Base-by-base conservation (phyloP, 2,329 filamentous ascomycete genomes). In the Parafenestella ontariensis region DNA sequence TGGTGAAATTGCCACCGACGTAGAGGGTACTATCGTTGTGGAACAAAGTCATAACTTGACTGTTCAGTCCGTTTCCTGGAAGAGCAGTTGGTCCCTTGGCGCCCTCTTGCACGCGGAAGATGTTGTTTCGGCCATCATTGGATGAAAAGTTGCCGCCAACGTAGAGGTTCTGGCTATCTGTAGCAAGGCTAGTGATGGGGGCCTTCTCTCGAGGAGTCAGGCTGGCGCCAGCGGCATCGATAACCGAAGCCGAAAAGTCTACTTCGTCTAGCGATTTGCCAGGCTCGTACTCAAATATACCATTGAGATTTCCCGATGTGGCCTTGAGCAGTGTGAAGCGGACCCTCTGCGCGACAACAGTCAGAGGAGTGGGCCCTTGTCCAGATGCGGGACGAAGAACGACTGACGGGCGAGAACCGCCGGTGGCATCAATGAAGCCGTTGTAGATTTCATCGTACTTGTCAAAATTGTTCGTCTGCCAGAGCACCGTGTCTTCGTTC, bases 361-460 rank as follows among this genome's bases (percentile, higher is more conserved):
- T 90, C 71, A 95, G 80, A 1, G 66, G 58, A 8, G 58, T 50
- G 87, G 64, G 65, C 9, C 61, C 71, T 74, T 92, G 89, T 34
- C 85, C 87, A 28, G 83, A 73, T 20, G 86, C 79, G 4, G 94
- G 90, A 0, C 86, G 83, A 40, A 99, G 79, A 0, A 90, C 96
- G 47, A 99, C 87, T 4, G 85, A 86, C 13, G 94, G 92, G 37
- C 87, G 87, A 81, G 97, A 97, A 18, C 83, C 84, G 58, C 85
- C 88, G 48, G 85, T 87, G 49, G 88, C 87, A 70, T 98, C 92
- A 49, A 99, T 87, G 62, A 87, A 87, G 42, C 93, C 95, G 62
- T 89, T 89, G 77, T 92, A 96, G 54, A 99, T 87, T 64, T 91
- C 88, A 71, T 99, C 95, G 70, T 96, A 98, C 76, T 99, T 99